Conservation (phyloP, 352 stramenopile genomes). For the Globisporangium okanoganense region DNA sequence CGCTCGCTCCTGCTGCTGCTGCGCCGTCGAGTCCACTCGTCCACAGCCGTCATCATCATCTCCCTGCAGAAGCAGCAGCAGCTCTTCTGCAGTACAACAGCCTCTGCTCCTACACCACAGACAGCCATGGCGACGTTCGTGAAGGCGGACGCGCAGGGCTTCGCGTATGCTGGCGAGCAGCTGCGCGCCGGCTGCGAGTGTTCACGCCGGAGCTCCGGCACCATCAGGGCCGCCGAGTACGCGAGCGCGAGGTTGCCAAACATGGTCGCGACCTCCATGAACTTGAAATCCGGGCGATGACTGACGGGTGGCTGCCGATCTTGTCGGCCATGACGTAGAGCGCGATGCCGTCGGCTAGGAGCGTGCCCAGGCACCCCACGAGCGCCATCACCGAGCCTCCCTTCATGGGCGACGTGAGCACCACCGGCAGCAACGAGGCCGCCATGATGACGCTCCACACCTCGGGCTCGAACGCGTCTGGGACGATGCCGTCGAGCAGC, state of each 20-base stretch:
- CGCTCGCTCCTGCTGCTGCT: background rate
- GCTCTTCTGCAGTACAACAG: background rate
- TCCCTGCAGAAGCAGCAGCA: background rate
- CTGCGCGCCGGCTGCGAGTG: conserved; percentile 56
- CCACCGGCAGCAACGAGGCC: conserved; percentile 39
- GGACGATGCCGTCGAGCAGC: conserved; percentile 48
- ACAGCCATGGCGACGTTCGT: conserved; percentile 26
- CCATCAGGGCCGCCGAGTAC: conserved; percentile 51
- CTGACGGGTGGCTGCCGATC: conserved; percentile 36
- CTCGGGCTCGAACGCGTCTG: conserved; percentile 36
- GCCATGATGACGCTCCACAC: conserved; percentile 69
- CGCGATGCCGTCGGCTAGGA: conserved; percentile 51
- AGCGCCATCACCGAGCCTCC: conserved; percentile 50
- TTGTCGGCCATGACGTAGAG: conserved; percentile 35
- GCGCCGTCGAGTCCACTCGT: background rate
- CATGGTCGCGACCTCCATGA: conserved; percentile 42
- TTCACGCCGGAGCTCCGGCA: conserved; percentile 56
- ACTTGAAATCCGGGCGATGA: conserved; percentile 38
- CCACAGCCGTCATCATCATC: background rate
- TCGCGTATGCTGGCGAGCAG: conserved; percentile 49
- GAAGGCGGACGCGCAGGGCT: conserved; percentile 38
- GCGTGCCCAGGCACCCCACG: conserved; percentile 47
- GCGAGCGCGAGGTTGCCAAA: conserved; percentile 62
- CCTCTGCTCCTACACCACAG: background rate
- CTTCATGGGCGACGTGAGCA: conserved; percentile 58